A percentile compares a stretch with the other conserved stretches of the same genome.
phyloP scores from a whole-genome alignment of 345 rosid genomes.

The Lumnitzera littorea region DNA sequence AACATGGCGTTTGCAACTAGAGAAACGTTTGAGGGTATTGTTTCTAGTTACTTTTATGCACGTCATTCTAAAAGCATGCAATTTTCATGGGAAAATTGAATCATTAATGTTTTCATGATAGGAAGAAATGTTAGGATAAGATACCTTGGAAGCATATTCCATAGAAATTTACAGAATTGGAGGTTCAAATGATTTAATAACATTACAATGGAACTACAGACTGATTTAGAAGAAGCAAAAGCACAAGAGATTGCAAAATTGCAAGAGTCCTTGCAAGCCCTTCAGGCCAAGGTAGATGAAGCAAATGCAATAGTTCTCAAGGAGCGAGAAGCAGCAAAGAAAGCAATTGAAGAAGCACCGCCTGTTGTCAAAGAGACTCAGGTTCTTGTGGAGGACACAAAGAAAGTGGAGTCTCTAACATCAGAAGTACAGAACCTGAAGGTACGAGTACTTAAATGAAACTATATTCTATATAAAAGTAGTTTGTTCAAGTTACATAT shows the following conservation, averaged over 20 bases:
- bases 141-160: too few species aligned
- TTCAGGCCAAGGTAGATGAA: slow-evolving; percentile 40
- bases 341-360: slow-evolving; percentile 46
- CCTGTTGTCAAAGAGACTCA: slow-evolving; percentile 42
- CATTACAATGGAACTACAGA: slow-evolving; percentile 20
- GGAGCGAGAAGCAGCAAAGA: slow-evolving; percentile 35
- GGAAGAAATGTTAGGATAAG: too few species aligned
- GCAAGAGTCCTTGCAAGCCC: slow-evolving; percentile 26
- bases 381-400: slow-evolving; percentile 38
- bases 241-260: slow-evolving; percentile 34
- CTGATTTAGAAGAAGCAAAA: slow-evolving; percentile 42
- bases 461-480: background rate
- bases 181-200: background rate
- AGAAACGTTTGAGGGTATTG: slow-evolving; percentile 39
- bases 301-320: slow-evolving; percentile 23
- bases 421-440: slow-evolving; percentile 36
- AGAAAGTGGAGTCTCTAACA: slow-evolving; percentile 31
- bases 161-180: background rate
- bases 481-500: background rate
- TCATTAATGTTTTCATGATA: too few species aligned
- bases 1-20: slow-evolving; percentile 41
- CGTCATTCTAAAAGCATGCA: background rate
- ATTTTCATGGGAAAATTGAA: too few species aligned
- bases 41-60: background rate
- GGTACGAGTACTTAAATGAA: slow-evolving; percentile 15